These are phyloP conservation scores for Macrophomina tecta DNA, from an alignment of 2,329 filamentous ascomycete genomes.

Conservation along the genomic window DNA sequence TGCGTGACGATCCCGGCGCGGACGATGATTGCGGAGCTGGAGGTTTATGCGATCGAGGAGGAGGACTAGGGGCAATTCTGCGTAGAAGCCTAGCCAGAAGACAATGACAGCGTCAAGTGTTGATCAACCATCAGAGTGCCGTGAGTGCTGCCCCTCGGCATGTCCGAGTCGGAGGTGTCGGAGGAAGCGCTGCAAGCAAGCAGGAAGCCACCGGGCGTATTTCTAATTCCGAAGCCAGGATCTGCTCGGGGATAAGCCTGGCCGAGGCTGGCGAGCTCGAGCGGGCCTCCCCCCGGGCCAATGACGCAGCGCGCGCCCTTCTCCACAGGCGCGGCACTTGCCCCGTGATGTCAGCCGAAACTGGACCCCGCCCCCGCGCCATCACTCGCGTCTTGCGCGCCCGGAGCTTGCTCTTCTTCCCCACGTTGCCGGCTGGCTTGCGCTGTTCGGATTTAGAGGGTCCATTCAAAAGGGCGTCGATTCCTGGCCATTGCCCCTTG, in stretches of 20 bases:
- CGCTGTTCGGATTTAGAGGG: slow-evolving; percentile 3
- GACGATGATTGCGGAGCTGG: slow-evolving; percentile 39
- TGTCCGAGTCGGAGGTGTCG: slow-evolving; percentile 1
- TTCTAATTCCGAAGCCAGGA: slow-evolving; percentile 12
- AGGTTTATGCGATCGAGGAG: slow-evolving; percentile 16
- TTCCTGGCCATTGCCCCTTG: background rate
- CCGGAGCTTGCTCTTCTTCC: background rate
- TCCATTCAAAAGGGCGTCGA: background rate
- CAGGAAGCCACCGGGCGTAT: background rate
- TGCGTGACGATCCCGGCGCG: slow-evolving; percentile 60
- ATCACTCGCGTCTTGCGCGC: background rate
- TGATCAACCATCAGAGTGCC: too few species aligned
- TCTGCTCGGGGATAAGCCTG: slow-evolving; percentile 12
- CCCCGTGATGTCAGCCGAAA: slow-evolving; percentile 25
- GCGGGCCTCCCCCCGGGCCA: background rate
- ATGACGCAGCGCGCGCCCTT: background rate
- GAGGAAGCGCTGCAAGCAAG: background rate
- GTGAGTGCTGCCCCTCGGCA: background rate
- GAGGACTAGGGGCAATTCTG: background rate
- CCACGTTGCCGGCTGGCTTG: background rate
- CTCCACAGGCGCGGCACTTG: slow-evolving; percentile 5
- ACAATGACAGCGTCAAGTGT: too few species aligned
- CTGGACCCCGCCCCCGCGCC: slow-evolving; percentile 7
- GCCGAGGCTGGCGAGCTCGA: background rate
- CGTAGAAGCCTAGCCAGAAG: too few species aligned